Evolutionary conservation across 768 basidiomycete genomes (phyloP).

Genomic region (Termitomyces sp.): DNA sequence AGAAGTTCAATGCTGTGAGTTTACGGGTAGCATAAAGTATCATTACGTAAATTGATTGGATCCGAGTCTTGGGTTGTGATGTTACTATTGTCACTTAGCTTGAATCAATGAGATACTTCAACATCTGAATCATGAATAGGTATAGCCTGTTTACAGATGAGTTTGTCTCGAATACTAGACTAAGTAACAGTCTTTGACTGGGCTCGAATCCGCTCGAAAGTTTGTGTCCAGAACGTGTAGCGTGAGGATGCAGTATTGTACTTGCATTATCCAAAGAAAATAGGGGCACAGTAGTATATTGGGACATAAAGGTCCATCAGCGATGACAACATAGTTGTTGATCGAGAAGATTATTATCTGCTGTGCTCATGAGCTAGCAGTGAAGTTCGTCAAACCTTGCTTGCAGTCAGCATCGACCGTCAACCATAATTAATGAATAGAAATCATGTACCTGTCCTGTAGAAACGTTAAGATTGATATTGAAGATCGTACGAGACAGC

Average conservation of each 20-base stretch:
- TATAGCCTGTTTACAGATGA: neutral
- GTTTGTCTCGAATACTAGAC: neutral
- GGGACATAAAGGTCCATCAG: neutral
- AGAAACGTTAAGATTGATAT: neutral
- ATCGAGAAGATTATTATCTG: neutral
- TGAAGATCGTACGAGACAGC: constrained; percentile 13
- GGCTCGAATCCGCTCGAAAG: no score
- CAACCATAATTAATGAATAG: neutral
- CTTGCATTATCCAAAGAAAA: neutral
- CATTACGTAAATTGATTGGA: constrained; percentile 1
- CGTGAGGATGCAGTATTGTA: neutral
- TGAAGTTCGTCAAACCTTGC: constrained; percentile 4
- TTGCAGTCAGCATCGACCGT: neutral
- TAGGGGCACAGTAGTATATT: neutral
- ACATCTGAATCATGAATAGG: neutral
- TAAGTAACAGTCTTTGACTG: neutral
- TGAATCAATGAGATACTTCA: neutral
- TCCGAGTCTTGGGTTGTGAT: no score
- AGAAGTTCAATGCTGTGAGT: neutral
- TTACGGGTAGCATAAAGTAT: no score
- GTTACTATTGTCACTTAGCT: no score
- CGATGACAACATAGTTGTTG: neutral
- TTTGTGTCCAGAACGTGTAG: neutral
- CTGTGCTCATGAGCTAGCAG: neutral
- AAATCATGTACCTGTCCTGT: constrained; percentile 14